These are phyloP conservation scores for Eimeria maxima DNA, from an alignment of 169 alveolate species.

Conservation along the genomic window DNA sequence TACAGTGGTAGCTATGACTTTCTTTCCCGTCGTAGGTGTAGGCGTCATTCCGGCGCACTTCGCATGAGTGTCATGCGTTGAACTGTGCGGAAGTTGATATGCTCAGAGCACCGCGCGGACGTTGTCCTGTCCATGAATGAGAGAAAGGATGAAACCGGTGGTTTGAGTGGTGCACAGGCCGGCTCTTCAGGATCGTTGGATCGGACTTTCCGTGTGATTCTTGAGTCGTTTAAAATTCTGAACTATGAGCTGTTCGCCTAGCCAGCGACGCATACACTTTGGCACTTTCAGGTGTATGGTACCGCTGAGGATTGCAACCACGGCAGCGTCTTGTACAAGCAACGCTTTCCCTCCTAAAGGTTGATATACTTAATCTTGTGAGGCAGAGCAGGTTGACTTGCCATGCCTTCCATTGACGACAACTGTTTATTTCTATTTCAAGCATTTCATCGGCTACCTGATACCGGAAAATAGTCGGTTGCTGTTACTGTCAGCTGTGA, in stretches of 20 bases:
- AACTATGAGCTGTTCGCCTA: constrained; percentile 47
- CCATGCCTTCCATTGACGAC: background rate
- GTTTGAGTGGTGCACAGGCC: background rate
- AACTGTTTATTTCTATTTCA: background rate
- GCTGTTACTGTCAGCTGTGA: background rate
- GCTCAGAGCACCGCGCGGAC: constrained; percentile 79
- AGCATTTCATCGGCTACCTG: background rate
- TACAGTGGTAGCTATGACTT: background rate
- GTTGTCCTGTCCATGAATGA: constrained; percentile 61
- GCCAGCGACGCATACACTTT: background rate
- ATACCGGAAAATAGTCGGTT: background rate
- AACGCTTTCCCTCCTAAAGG: background rate
- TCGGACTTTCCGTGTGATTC: constrained; percentile 10
- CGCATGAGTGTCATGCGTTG: too few species aligned
- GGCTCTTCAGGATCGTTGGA: constrained; percentile 36
- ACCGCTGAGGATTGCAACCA: background rate
- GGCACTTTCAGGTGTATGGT: constrained; percentile 23
- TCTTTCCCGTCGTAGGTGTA: background rate
- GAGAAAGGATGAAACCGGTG: background rate
- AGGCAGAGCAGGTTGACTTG: too few species aligned
- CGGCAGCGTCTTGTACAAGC: background rate
- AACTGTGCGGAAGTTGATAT: background rate
- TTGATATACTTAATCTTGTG: background rate
- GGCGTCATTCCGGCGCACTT: background rate
- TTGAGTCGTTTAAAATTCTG: constrained; percentile 27